phyloP scores from a whole-genome alignment of 805 yeast species.

The Candida arabinofermentans region DNA sequence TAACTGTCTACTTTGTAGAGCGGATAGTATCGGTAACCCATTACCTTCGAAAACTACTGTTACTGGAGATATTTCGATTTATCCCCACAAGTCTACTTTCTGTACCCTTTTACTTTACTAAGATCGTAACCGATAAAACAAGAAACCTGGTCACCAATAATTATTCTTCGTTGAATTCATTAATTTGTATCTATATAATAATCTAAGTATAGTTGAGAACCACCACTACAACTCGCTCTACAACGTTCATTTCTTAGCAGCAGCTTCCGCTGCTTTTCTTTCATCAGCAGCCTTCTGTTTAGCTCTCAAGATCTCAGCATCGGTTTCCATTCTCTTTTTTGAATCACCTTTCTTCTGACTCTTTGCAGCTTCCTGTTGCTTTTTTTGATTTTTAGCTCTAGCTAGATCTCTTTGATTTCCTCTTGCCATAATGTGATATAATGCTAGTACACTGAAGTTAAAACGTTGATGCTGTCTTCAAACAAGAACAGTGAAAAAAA shows the following conservation, averaged over 20 bases:
- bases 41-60: no score
- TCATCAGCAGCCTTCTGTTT: conserved; percentile 80
- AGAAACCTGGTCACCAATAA: no score
- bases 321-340: conserved; percentile 76
- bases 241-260: conserved; percentile 12
- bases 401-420: conserved; percentile 97
- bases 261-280: conserved; percentile 27
- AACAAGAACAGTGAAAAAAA: no score
- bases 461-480: not conserved
- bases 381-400: conserved; percentile 81
- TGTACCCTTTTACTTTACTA: no score
- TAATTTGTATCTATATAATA: no score
- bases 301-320: conserved; percentile 85
- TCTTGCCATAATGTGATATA: conserved; percentile 64
- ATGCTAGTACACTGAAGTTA: not conserved
- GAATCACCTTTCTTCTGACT: conserved; percentile 78
- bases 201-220: no score
- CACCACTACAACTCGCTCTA: not conserved
- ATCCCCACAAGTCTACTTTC: no score
- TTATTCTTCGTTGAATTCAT: not conserved
- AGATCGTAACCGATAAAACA: no score
- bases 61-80: no score
- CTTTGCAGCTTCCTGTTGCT: conserved; percentile 62
- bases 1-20: no score
- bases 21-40: no score